Evolutionary conservation across 345 rosid genomes (phyloP).

Genomic region (Hirschfeldia incana): DNA sequence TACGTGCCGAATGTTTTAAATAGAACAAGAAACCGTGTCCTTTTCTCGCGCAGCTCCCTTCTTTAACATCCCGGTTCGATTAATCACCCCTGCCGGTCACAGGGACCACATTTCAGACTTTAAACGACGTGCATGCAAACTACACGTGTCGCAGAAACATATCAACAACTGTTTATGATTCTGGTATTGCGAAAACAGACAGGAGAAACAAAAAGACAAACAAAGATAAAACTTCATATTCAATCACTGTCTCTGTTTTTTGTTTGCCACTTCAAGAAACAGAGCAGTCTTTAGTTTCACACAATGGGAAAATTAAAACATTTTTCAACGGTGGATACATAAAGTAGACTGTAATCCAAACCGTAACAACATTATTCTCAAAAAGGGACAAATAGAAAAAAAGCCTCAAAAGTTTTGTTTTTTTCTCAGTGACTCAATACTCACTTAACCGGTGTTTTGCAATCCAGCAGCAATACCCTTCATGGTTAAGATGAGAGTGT

Average conservation of each 20-base stretch:
- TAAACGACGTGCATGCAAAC: constrained; percentile 15
- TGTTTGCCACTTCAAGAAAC: constrained; percentile 24
- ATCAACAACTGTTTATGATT: not conserved
- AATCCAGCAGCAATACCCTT: constrained; percentile 95
- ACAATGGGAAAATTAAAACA: constrained; percentile 15
- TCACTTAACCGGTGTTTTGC: constrained; percentile 87
- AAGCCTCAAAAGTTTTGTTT: not conserved
- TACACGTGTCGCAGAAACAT: not conserved
- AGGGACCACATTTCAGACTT: constrained; percentile 34
- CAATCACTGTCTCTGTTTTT: constrained; percentile 11
- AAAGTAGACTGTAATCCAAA: constrained; percentile 33
- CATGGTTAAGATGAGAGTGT: constrained; percentile 96
- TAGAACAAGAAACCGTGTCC: constrained; percentile 16
- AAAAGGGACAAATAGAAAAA: not conserved
- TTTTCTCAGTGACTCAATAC: constrained; percentile 6
- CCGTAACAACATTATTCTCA: constrained; percentile 32
- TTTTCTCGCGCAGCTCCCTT: constrained; percentile 16
- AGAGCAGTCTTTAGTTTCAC: constrained; percentile 21
- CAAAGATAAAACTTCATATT: constrained; percentile 12
- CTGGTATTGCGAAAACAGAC: not conserved
- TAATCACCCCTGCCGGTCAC: constrained; percentile 22
- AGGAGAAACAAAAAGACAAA: not conserved
- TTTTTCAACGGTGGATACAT: constrained; percentile 37
- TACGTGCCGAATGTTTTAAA: constrained; percentile 20
- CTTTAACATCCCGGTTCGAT: constrained; percentile 31